Evolutionary conservation across 2,329 filamentous ascomycete genomes (phyloP).

Genomic region (Aureobasidium sp.): DNA sequence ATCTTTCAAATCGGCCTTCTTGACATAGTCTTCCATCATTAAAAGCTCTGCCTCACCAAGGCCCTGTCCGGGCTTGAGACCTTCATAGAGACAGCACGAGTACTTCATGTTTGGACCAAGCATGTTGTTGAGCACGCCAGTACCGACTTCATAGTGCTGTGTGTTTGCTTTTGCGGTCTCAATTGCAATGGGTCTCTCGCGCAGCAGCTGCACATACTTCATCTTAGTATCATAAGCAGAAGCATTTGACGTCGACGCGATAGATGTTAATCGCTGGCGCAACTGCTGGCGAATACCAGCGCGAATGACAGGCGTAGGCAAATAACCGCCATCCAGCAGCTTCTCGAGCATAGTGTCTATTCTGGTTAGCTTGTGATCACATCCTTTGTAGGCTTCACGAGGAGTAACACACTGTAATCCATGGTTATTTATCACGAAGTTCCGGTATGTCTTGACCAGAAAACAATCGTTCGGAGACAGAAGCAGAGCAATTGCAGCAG

Average conservation of each 20-base stretch:
- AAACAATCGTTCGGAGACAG: not conserved
- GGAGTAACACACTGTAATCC: slow-evolving; percentile 8
- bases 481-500: not conserved
- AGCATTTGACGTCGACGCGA: slow-evolving; percentile 48
- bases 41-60: slow-evolving; percentile 49
- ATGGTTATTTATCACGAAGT: not conserved
- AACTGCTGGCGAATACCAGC: slow-evolving; percentile 61
- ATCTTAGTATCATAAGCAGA: slow-evolving; percentile 55
- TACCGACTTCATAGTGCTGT: slow-evolving; percentile 68
- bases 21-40: slow-evolving; percentile 59
- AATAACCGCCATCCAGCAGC: slow-evolving; percentile 58
- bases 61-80: slow-evolving; percentile 43
- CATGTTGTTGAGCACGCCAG: slow-evolving; percentile 53
- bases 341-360: slow-evolving; percentile 41
- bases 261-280: slow-evolving; percentile 50
- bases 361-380: not conserved
- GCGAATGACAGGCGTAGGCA: slow-evolving; percentile 55
- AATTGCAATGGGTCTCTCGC: slow-evolving; percentile 58
- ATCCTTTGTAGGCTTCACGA: not conserved
- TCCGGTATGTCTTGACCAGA: not conserved
- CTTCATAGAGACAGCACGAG: slow-evolving; percentile 59
- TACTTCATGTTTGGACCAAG: slow-evolving; percentile 68
- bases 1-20: slow-evolving; percentile 52
- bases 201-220: slow-evolving; percentile 54
- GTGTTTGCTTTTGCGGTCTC: slow-evolving; percentile 59